Evolutionary conservation across 306 rosid species (phyloP).

Genomic region (Adenanthera pavonina): DNA sequence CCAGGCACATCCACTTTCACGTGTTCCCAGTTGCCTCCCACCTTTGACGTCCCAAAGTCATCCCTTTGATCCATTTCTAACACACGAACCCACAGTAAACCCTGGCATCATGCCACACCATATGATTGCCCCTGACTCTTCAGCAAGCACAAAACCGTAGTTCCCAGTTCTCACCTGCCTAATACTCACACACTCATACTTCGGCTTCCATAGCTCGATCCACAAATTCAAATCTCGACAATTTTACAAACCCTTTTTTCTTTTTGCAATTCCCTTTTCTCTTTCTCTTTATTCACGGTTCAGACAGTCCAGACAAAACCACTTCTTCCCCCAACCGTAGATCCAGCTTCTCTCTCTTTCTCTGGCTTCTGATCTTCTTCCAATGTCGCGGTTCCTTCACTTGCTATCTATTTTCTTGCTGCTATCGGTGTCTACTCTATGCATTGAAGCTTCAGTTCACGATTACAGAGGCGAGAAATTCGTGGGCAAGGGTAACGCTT

Average conservation of each 20-base stretch:
- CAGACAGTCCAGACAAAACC: slow-evolving; percentile 11
- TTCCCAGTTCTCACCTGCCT: not conserved
- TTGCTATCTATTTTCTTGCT: slow-evolving; percentile 39
- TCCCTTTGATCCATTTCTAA: not conserved
- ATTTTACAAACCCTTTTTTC: not conserved
- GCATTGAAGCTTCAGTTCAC: slow-evolving; percentile 81
- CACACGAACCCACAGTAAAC: not conserved
- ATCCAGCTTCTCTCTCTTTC: slow-evolving; percentile 46
- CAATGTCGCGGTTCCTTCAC: slow-evolving; percentile 45
- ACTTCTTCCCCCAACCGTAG: slow-evolving; percentile 28
- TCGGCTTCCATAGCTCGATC: not conserved
- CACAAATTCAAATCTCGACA: not conserved
- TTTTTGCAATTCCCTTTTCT: not conserved
- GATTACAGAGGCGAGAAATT: slow-evolving; percentile 66
- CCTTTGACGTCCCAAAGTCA: not conserved
- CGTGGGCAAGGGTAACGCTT: slow-evolving; percentile 80
- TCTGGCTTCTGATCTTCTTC: slow-evolving; percentile 21
- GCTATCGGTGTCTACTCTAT: slow-evolving; percentile 41
- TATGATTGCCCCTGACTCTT: not conserved
- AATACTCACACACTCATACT: not conserved
- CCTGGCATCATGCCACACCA: not conserved
- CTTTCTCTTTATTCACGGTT: slow-evolving; percentile 13
- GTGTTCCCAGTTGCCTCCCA: not conserved
- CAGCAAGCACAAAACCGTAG: not conserved
- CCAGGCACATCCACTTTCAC: not conserved